phyloP scores from a whole-genome alignment of 768 basidiomycete species.

The Pisolithus marmoratus region DNA sequence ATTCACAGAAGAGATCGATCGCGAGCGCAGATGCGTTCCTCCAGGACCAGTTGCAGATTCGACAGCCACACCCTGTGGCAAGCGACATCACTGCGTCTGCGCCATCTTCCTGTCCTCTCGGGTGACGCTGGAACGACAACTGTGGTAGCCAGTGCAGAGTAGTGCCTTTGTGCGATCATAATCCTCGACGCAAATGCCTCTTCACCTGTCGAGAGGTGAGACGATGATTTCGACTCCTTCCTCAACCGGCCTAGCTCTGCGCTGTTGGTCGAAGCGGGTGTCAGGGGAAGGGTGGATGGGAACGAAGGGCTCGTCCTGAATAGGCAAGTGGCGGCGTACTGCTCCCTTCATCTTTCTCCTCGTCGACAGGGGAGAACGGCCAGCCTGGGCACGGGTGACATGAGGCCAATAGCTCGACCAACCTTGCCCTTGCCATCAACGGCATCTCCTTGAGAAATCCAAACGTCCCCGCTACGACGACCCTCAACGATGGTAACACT shows the following conservation, averaged over 20 bases:
- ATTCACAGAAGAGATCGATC: slow-evolving; percentile 52
- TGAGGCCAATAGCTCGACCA: slow-evolving; percentile 55
- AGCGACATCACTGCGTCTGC: slow-evolving; percentile 14
- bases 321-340: slow-evolving; percentile 57
- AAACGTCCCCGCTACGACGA: slow-evolving; percentile 68
- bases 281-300: slow-evolving; percentile 39
- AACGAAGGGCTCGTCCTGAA: slow-evolving; percentile 45
- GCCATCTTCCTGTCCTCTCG: slow-evolving; percentile 24
- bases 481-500: slow-evolving; percentile 63
- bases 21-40: slow-evolving; percentile 49
- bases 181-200: slow-evolving; percentile 50
- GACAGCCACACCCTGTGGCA: slow-evolving; percentile 31
- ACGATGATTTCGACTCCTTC: slow-evolving; percentile 50
- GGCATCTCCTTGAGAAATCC: slow-evolving; percentile 70
- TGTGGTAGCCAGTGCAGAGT: slow-evolving; percentile 64
- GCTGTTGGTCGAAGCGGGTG: slow-evolving; percentile 51
- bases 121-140: slow-evolving; percentile 49
- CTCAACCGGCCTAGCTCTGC: slow-evolving; percentile 51
- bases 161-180: slow-evolving; percentile 71
- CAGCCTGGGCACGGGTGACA: slow-evolving; percentile 58
- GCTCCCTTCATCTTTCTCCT: slow-evolving; percentile 34
- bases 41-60: slow-evolving; percentile 21
- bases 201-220: slow-evolving; percentile 45
- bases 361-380: slow-evolving; percentile 55
- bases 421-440: slow-evolving; percentile 59